A percentile compares a stretch with the other conserved stretches of the same genome.
Conservation (phyloP, 2,329 filamentous ascomycete species). For the Exophiala mesophila region DNA sequence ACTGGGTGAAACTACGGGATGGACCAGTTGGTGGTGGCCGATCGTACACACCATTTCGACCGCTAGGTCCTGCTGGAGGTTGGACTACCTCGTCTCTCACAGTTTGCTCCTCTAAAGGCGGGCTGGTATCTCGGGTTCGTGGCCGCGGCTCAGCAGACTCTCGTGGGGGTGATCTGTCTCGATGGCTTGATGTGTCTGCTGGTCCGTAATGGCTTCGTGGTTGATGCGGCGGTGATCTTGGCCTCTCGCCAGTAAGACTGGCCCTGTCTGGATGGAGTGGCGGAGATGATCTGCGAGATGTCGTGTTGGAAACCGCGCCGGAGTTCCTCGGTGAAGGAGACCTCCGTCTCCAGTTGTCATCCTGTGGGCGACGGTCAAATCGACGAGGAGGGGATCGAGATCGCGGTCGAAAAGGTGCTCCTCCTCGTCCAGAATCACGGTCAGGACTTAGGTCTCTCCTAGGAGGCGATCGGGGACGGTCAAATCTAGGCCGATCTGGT, state of each 20-base stretch:
- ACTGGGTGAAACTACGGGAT: conserved; percentile 33
- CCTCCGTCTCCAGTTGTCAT: conserved; percentile 49
- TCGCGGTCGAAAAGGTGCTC: conserved; percentile 41
- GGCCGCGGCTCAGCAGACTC: conserved; percentile 6
- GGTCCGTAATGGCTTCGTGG: conserved; percentile 20
- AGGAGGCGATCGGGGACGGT: conserved; percentile 31
- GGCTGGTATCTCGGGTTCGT: conserved; percentile 7
- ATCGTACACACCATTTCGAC: conserved; percentile 25
- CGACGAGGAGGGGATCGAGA: conserved; percentile 46
- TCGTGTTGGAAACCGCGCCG: conserved; percentile 50
- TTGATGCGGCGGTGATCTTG: conserved; percentile 25
- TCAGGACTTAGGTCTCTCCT: conserved; percentile 33
- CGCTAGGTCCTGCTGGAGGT: conserved; percentile 20
- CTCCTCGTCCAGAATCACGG: conserved; percentile 22
- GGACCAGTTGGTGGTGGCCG: conserved; percentile 35
- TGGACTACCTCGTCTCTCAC: conserved; percentile 22
- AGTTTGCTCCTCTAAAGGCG: conserved; percentile 21
- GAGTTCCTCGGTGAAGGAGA: conserved; percentile 51
- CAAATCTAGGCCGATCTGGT: conserved; percentile 29
- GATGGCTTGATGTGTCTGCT: conserved; percentile 18
- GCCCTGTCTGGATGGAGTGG: conserved; percentile 52
- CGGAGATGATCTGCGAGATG: conserved; percentile 59
- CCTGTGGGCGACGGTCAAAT: conserved; percentile 45
- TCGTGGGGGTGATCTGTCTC: conserved; percentile 17
- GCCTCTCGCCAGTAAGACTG: conserved; percentile 32